Conservation (phyloP, 352 stramenopile genomes). For the Plasmopara viticola region DNA sequence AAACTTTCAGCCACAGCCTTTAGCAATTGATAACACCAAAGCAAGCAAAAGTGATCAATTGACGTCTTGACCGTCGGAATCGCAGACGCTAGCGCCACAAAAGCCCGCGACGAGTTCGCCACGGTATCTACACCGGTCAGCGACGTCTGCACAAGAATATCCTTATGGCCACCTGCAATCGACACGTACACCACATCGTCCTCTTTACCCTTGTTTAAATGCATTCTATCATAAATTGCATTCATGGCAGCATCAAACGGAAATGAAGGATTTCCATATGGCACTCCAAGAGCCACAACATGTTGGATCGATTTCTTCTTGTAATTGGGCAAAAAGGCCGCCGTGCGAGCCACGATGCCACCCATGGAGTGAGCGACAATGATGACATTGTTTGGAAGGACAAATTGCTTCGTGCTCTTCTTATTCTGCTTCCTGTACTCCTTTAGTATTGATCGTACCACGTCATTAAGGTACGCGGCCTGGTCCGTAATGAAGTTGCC, state of each 20-base stretch:
- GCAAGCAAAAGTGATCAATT: constrained; percentile 75
- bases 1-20: constrained; percentile 55
- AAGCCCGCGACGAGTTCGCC: constrained; percentile 16
- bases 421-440: constrained; percentile 65
- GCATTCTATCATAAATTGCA: constrained; percentile 47
- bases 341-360: constrained; percentile 58
- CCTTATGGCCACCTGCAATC: constrained; percentile 75
- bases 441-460: constrained; percentile 57
- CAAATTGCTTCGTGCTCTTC: constrained; percentile 11
- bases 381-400: constrained; percentile 49
- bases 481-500: constrained; percentile 65
- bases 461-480: constrained; percentile 69
- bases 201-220: constrained; percentile 10
- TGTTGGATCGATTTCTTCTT: constrained; percentile 67
- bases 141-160: constrained; percentile 63
- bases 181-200: constrained; percentile 56
- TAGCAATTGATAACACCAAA: constrained; percentile 84
- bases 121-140: constrained; percentile 29
- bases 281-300: constrained; percentile 63
- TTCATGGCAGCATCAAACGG: constrained; percentile 66
- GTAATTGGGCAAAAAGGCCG: constrained; percentile 68
- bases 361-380: constrained; percentile 85
- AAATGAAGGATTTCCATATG: constrained; percentile 48
- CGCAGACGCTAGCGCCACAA: constrained; percentile 49
- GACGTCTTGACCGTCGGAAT: constrained; percentile 57